Conservation (phyloP, 1,284 basidiomycete genomes). For the Cryptococcus depauperatus region DNA sequence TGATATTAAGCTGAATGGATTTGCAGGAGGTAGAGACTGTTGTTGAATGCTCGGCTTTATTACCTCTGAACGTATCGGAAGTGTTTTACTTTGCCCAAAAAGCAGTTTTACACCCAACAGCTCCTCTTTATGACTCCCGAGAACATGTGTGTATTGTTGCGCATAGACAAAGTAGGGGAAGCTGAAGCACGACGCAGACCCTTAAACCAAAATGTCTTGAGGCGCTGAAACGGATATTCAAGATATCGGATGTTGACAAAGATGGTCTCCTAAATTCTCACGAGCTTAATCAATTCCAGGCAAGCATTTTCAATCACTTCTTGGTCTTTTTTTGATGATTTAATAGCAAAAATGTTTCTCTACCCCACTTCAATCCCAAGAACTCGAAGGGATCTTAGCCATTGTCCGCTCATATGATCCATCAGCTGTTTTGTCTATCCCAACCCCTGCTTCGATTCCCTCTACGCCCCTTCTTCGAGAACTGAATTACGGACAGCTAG, state of each 20-base stretch:
- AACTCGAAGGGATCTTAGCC: constrained; percentile 82
- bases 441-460: constrained; percentile 16
- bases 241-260: constrained; percentile 89
- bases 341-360: constrained; percentile 85
- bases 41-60: constrained; percentile 87
- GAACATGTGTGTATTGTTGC: constrained; percentile 61
- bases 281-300: constrained; percentile 96
- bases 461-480: constrained; percentile 25
- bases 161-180: not conserved
- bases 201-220: constrained; percentile 86
- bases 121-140: constrained; percentile 91
- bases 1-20: not conserved
- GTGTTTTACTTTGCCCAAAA: constrained; percentile 99
- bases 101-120: constrained; percentile 93
- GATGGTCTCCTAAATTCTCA: constrained; percentile 82
- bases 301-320: constrained; percentile 35
- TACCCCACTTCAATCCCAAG: constrained; percentile 80
- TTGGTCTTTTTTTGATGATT: not conserved
- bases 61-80: constrained; percentile 87
- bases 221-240: constrained; percentile 89
- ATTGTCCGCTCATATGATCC: constrained; percentile 66
- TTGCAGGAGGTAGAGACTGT: constrained; percentile 91
- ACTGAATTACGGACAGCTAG: constrained; percentile 16
- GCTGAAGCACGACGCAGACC: constrained; percentile 50
- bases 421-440: constrained; percentile 37